Percentiles rank a stretch among this genome's conserved stretches.
Conservation (phyloP, 2,329 filamentous ascomycete species). For the Fusarium sp. region DNA sequence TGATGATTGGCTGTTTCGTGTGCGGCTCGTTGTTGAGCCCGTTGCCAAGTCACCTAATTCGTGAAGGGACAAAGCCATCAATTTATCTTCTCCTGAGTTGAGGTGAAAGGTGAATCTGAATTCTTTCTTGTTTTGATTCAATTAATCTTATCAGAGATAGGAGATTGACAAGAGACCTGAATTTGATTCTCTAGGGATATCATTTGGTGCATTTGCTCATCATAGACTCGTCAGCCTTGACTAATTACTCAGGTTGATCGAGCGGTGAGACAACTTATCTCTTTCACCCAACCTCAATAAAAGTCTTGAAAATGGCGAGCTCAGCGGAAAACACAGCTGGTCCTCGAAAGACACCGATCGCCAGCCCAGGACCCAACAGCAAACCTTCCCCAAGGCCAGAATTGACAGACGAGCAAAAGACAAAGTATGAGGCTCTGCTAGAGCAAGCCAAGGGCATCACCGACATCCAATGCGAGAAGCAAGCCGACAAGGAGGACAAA, state of each 20-base stretch:
- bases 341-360: constrained; percentile 67
- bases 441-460: constrained; percentile 77
- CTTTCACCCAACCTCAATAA: not conserved
- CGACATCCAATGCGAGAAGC: constrained; percentile 68
- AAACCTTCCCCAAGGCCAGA: constrained; percentile 67
- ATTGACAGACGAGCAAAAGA: constrained; percentile 80
- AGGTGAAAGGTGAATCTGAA: constrained; percentile 6
- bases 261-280: constrained; percentile 36
- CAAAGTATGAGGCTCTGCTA: constrained; percentile 85
- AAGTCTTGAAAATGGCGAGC: constrained; percentile 36
- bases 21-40: constrained; percentile 32
- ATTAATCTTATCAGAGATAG: not conserved
- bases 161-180: not conserved
- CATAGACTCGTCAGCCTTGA: constrained; percentile 15
- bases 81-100: constrained; percentile 34
- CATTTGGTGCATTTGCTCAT: not conserved
- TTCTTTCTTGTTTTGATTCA: not conserved
- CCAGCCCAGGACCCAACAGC: constrained; percentile 67
- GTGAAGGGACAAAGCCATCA: constrained; percentile 9
- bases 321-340: constrained; percentile 33
- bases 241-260: constrained; percentile 19
- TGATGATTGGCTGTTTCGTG: constrained; percentile 18
- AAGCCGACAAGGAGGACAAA: constrained; percentile 60
- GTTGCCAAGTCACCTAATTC: constrained; percentile 30
- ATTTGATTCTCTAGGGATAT: not conserved